Percentiles rank a stretch among this genome's conserved stretches.
Conservation (phyloP, 179 eudicot genomes). For the Drosera spatulata region DNA sequence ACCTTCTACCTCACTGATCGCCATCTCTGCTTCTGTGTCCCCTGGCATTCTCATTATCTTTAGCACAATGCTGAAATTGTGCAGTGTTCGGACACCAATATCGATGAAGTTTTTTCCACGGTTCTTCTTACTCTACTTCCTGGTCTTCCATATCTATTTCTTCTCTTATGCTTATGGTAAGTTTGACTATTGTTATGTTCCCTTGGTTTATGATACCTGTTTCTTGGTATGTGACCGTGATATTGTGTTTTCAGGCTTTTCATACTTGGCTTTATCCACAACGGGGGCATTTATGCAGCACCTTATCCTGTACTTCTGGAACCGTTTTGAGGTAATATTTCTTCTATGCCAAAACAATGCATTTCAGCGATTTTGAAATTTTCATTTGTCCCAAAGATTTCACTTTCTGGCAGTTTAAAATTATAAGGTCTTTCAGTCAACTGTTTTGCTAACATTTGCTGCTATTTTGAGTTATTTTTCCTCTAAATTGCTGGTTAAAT, state of each 20-base stretch:
- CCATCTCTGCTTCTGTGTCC: background rate
- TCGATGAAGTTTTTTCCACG: slow-evolving; percentile 99
- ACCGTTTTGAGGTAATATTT: slow-evolving; percentile 68
- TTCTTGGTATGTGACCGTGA: slow-evolving; percentile 7
- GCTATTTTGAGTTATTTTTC: too few species aligned
- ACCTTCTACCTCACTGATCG: slow-evolving; percentile 1
- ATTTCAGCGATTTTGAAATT: too few species aligned
- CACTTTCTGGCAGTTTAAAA: too few species aligned
- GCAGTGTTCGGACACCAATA: slow-evolving; percentile 98
- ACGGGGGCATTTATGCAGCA: slow-evolving; percentile 97
- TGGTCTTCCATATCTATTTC: slow-evolving; percentile 94
- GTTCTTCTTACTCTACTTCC: slow-evolving; percentile 88
- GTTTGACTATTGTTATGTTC: slow-evolving; percentile 12
- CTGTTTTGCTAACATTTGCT: too few species aligned
- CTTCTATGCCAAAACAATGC: too few species aligned
- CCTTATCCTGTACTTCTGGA: slow-evolving; percentile 94
- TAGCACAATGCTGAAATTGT: background rate
- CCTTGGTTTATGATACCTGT: slow-evolving; percentile 1
- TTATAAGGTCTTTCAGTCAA: too few species aligned
- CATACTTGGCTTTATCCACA: slow-evolving; percentile 85
- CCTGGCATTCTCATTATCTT: too few species aligned
- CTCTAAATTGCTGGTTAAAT: too few species aligned
- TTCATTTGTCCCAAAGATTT: too few species aligned
- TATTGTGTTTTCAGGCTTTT: slow-evolving; percentile 46
- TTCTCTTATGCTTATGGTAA: slow-evolving; percentile 89